phyloP scores from a whole-genome alignment of 2,329 filamentous ascomycete genomes.

The Botryotinia convoluta region DNA sequence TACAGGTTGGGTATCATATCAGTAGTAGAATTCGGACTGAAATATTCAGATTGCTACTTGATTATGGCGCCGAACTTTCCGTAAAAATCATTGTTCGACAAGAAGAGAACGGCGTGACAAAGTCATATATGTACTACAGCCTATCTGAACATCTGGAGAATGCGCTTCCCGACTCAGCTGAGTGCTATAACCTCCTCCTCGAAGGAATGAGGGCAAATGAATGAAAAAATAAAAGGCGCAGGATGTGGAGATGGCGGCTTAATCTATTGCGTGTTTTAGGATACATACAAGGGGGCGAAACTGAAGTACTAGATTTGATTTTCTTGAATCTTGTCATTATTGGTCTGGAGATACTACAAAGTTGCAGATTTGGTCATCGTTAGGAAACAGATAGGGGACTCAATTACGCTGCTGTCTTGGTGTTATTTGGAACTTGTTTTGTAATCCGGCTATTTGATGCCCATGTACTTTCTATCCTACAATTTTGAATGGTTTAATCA shows the following conservation, averaged over 20 bases:
- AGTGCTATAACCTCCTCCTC: neutral
- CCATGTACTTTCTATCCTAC: too few species aligned
- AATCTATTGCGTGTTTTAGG: neutral
- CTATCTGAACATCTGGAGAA: neutral
- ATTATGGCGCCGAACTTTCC: neutral
- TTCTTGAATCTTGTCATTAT: neutral
- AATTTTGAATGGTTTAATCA: too few species aligned
- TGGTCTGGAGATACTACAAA: neutral
- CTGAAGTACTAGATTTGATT: neutral
- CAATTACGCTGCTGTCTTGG: too few species aligned
- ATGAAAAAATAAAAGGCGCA: neutral
- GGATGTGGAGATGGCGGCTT: neutral
- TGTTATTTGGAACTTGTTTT: too few species aligned
- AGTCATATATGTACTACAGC: neutral
- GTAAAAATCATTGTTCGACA: neutral
- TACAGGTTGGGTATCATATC: neutral
- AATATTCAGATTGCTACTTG: accelerated
- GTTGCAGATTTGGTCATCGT: too few species aligned
- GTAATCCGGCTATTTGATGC: too few species aligned
- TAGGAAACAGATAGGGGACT: too few species aligned
- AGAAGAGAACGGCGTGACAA: neutral
- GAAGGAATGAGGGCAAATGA: neutral
- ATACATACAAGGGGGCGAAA: neutral
- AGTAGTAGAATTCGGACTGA: neutral
- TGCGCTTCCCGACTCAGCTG: neutral